phyloP scores from a whole-genome alignment of 805 yeast species.

The Candida golubevii region DNA sequence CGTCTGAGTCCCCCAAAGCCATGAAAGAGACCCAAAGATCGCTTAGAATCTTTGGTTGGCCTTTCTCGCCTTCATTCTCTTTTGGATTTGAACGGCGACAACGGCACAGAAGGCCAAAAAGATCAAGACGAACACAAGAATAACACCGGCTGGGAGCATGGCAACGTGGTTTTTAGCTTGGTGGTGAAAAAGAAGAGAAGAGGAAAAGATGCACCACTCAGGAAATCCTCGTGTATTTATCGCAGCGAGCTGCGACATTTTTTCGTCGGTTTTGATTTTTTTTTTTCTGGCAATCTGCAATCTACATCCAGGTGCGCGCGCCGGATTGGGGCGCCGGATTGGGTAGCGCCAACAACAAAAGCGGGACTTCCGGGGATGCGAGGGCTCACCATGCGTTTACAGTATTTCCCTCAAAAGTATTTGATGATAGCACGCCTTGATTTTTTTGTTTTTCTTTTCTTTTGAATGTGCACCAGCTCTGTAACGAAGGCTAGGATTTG shows the following conservation, averaged over 20 bases:
- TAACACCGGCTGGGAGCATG: slow-evolving; percentile 74
- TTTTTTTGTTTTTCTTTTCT: too few species aligned
- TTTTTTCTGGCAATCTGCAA: background rate
- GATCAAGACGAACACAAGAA: slow-evolving; percentile 57
- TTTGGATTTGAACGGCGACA: slow-evolving; percentile 33
- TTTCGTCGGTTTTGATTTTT: slow-evolving; percentile 6
- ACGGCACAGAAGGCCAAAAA: slow-evolving; percentile 44
- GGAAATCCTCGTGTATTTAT: slow-evolving; percentile 8
- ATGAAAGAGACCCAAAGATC: background rate
- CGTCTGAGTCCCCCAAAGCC: background rate
- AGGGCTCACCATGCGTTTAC: too few species aligned
- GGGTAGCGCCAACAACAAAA: slow-evolving; percentile 8
- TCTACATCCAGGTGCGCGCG: background rate
- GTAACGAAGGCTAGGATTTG: too few species aligned
- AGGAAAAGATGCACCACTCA: slow-evolving; percentile 1
- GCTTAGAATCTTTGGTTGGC: slow-evolving; percentile 23
- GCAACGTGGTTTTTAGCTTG: slow-evolving; percentile 13
- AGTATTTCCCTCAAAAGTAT: too few species aligned
- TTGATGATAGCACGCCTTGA: too few species aligned
- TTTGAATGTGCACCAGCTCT: too few species aligned
- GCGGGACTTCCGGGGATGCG: slow-evolving; percentile 8
- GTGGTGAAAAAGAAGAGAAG: slow-evolving; percentile 2
- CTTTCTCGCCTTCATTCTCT: slow-evolving; percentile 41
- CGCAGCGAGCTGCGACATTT: slow-evolving; percentile 7
- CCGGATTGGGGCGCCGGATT: slow-evolving; percentile 10